Evolutionary conservation across 164 flowering plant species (phyloP).

Genomic region (Paratinospora sagittata): DNA sequence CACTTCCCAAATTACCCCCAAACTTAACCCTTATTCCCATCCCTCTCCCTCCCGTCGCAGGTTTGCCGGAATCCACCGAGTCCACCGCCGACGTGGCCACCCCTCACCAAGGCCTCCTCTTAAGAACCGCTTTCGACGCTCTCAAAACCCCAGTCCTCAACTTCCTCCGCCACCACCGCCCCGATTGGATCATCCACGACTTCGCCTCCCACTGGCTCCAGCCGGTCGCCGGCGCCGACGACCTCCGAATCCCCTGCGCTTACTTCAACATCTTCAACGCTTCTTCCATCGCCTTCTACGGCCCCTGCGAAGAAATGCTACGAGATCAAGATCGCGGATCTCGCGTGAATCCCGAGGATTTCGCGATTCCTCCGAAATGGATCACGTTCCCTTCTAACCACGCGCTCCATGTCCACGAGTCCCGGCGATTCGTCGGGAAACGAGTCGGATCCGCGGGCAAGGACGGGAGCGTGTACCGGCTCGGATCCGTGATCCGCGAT

Average conservation of each 20-base stretch:
- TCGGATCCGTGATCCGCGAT: background rate
- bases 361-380: constrained; percentile 9
- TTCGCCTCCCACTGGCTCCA: constrained; percentile 11
- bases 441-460: background rate
- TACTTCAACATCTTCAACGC: constrained; percentile 14
- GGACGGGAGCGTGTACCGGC: background rate
- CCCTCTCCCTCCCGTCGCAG: constrained; percentile 15
- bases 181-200: constrained; percentile 25
- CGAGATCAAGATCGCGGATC: background rate
- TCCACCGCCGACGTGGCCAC: constrained; percentile 37
- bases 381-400: background rate
- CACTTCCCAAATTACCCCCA: constrained; percentile 6
- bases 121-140: constrained; percentile 36
- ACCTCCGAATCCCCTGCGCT: background rate
- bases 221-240: background rate
- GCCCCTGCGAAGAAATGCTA: background rate
- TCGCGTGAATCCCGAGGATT: background rate
- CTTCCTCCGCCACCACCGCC: constrained; percentile 10
- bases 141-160: constrained; percentile 24
- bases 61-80: constrained; percentile 26
- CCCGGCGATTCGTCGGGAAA: background rate
- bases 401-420: background rate
- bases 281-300: background rate
- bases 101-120: constrained; percentile 19
- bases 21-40: constrained; percentile 21